Percentiles rank a stretch among this genome's conserved stretches.
Conservation (phyloP, 139 green algal species). For the Parachlorella kessleri region DNA sequence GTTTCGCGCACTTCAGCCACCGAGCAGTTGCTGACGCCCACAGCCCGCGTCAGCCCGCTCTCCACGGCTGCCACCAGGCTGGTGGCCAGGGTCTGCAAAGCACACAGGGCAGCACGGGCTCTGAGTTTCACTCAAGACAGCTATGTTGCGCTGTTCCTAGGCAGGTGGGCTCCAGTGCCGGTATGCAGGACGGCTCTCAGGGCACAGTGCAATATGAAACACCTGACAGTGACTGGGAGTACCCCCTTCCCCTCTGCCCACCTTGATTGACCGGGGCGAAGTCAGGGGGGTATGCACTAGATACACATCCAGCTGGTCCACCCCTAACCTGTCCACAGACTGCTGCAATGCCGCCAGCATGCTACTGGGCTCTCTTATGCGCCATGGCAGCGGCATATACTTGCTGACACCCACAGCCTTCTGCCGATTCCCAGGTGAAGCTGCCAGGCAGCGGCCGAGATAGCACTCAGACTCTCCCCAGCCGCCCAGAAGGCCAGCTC, state of each 20-base stretch:
- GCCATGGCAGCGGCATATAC: slow-evolving; percentile 29
- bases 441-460: slow-evolving; percentile 13
- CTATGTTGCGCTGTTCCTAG: too few relatives aligned
- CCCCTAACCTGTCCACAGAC: slow-evolving; percentile 1
- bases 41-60: background rate
- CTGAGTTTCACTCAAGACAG: too few relatives aligned
- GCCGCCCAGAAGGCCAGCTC: slow-evolving; percentile 1
- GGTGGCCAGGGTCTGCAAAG: slow-evolving; percentile 12
- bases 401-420: slow-evolving; percentile 5
- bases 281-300: slow-evolving; percentile 14
- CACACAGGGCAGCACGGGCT: too few relatives aligned
- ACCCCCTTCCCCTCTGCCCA: too few relatives aligned
- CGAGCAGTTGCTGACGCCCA: slow-evolving; percentile 16
- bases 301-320: slow-evolving; percentile 10
- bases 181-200: too few relatives aligned
- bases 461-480: slow-evolving; percentile 21
- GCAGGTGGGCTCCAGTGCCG: too few relatives aligned
- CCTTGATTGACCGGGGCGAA: slow-evolving; percentile 3
- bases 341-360: slow-evolving; percentile 9
- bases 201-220: too few relatives aligned
- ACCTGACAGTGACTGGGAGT: too few relatives aligned
- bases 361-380: slow-evolving; percentile 7
- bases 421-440: background rate
- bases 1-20: slow-evolving; percentile 20
- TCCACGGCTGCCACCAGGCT: slow-evolving; percentile 6